These are phyloP conservation scores for Gossypium schwendimanii DNA, from an alignment of 441 rosid species.

Conservation along the genomic window DNA sequence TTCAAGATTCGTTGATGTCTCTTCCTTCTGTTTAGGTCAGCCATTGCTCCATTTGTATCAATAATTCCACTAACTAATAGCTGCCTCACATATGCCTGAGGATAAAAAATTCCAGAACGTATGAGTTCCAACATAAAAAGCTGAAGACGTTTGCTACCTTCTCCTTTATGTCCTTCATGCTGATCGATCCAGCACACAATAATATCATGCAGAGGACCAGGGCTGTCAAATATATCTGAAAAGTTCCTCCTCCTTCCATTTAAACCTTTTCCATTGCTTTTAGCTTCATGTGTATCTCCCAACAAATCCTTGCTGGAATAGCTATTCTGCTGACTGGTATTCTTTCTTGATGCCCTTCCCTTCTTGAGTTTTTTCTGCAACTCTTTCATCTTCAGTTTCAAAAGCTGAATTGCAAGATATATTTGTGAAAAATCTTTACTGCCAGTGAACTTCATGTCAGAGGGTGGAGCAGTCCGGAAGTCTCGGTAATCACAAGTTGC, in stretches of 20 bases:
- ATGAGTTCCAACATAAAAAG: constrained; percentile 73
- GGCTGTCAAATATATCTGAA: constrained; percentile 72
- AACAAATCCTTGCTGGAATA: constrained; percentile 24
- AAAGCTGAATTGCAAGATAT: constrained; percentile 67
- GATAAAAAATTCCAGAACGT: constrained; percentile 76
- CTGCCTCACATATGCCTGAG: constrained; percentile 91
- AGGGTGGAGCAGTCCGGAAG: constrained; percentile 58
- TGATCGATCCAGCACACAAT: constrained; percentile 98
- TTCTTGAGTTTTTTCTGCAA: constrained; percentile 37
- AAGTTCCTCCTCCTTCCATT: constrained; percentile 20
- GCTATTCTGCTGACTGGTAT: constrained; percentile 25
- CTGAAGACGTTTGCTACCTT: constrained; percentile 71
- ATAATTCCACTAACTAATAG: constrained; percentile 83
- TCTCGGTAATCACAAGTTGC: constrained; percentile 95
- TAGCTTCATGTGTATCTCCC: constrained; percentile 30
- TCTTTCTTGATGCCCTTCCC: constrained; percentile 32
- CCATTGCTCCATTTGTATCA: constrained; percentile 43
- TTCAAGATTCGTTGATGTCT: constrained; percentile 78
- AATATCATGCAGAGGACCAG: constrained; percentile 89
- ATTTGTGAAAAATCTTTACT: constrained; percentile 78
- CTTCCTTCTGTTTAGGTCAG: constrained; percentile 49
- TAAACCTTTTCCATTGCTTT: constrained; percentile 19
- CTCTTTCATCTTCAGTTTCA: constrained; percentile 67
- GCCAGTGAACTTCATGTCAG: constrained; percentile 69
- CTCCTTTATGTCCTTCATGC: constrained; percentile 75